Base-by-base conservation (phyloP, 1,139 yeast species). In the Saccharomycopsis hybrid region DNA sequence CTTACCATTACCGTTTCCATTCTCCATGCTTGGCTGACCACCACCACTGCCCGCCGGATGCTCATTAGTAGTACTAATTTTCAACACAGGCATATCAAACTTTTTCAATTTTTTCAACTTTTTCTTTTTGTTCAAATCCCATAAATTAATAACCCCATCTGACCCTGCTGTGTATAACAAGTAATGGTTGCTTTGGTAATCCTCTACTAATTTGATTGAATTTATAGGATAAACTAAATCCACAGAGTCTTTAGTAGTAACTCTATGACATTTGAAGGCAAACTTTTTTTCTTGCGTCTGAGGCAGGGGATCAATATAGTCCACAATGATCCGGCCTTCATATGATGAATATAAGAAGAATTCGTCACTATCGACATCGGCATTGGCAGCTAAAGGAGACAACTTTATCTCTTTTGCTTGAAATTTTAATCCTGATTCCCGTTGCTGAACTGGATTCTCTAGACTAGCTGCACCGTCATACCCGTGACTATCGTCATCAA, bases 321-420 rank as follows among this genome's bases (percentile, higher is more conserved):
- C 96, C 39, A 90, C 77, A 0, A 95, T 84, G 0, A 87, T 92
- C 44, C 96, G 70, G 0, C 97, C 97, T 59, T 89, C 97, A 11
- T 88, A 74, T 2, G 95, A 83, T n/a, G 90, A 73, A 40, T 84
- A 76, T 0, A 86, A 89, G 62, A 80, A 88, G 0, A 95, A 95
- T 41, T 70, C 67, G 11, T 25, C 18, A 31, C 27, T 5, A 5
- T 31, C 32, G n/a, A n/a, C n/a, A 11, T 42, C 29, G 5, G 3
- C 28, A 25, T 18, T 5, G 11, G 3, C 25, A 4, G 25, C 5
- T 32, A 4, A 9, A 3, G 29, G 13, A 25, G 9, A 18, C 4
- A 18, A 71, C 55, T 73, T 72, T 30, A 88, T 60, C 39, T 78
- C 78, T 46, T 82, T 70, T 2, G 87, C 80, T 62, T 86, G 94